phyloP scores from a whole-genome alignment of 2,329 filamentous ascomycete genomes.

The Coniochaeta sp. region DNA sequence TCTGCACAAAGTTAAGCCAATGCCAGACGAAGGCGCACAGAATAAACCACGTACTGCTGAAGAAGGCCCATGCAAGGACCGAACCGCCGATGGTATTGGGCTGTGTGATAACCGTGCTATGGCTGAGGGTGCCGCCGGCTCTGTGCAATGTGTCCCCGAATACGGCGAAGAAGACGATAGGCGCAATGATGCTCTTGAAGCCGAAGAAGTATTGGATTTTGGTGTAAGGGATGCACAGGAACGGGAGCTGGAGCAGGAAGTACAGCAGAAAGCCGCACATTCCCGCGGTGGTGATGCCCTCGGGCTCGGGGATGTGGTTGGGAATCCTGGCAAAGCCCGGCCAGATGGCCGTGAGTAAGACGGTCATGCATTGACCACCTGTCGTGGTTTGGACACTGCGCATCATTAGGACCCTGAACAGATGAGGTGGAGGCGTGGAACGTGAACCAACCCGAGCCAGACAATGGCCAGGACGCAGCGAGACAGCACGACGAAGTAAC shows the following conservation, averaged over 20 bases:
- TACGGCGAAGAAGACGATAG: constrained; percentile 1
- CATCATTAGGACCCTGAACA: neutral
- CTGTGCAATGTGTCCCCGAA: constrained; percentile 2
- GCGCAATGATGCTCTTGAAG: constrained; percentile 3
- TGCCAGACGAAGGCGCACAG: neutral
- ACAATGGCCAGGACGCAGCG: constrained; percentile 3
- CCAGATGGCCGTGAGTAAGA: constrained; percentile 3
- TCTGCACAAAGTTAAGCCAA: neutral
- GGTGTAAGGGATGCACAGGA: constrained; percentile 3
- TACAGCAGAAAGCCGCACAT: constrained; percentile 2
- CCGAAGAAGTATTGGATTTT: constrained; percentile 3
- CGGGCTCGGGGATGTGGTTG: neutral
- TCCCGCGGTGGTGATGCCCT: constrained; percentile 1
- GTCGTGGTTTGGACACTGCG: constrained; percentile 3
- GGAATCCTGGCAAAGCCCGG: constrained; percentile 1
- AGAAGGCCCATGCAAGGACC: constrained; percentile 3
- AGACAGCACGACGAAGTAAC: constrained; percentile 2
- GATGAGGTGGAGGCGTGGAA: neutral
- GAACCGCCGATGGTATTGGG: neutral
- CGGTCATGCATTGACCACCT: constrained; percentile 1
- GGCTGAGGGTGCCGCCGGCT: constrained; percentile 2
- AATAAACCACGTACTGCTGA: neutral
- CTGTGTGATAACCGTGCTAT: neutral
- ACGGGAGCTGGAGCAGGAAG: constrained; percentile 2
- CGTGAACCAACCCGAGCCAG: neutral